Base-by-base conservation (phyloP, 352 stramenopile genomes). In the Phytophthora macrochlamydospora region DNA sequence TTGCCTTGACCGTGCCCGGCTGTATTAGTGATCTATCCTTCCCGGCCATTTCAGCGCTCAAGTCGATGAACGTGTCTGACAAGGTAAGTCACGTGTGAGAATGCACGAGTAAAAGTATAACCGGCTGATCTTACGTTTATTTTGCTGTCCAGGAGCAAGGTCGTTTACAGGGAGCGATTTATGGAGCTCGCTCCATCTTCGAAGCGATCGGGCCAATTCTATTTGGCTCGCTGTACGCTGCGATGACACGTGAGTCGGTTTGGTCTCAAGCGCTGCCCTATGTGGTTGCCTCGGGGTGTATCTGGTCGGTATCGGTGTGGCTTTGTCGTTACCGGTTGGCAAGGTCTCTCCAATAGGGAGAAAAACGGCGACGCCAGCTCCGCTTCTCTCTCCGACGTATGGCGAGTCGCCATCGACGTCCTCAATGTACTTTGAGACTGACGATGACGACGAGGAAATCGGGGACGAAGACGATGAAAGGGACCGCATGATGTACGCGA, bases 141-240 rank as follows among this genome's bases (percentile, higher is more conserved):
- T 24, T 24, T 24, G 18, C 18, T 7, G 9, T 14, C 30, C 51
- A 89, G 68, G 83, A 94, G 42, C 85, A 94, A 85, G 85, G 85
- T 7, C 82, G 81, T 5, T 67, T 94, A 0, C 85, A 94, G 61
- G 83, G 85, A 3, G 81, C 82, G 29, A 89, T 94, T 56, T 91
- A 91, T 53, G 81, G 75, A 29, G 82, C 73, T 9, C 76, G 85
- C 3, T 85, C 78, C 3, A 69, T 91, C 40, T 90, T 91, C 46
- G 79, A 89, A 69, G 83, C 86, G 3, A 60, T 68, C 0, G 86
- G 80, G 3, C 83, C 86, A 0, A 56, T 94, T 1, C 60, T 80
- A 0, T 94, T 85, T 55, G 76, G 80, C 4, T 75, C 60, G 24
- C 58, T 94, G 40, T 94, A 92, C 55, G 71, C 68, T 31, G 46